Evolutionary conservation across 78 protist species (phyloP).

Genomic region (Polysphondylium violaceum): DNA sequence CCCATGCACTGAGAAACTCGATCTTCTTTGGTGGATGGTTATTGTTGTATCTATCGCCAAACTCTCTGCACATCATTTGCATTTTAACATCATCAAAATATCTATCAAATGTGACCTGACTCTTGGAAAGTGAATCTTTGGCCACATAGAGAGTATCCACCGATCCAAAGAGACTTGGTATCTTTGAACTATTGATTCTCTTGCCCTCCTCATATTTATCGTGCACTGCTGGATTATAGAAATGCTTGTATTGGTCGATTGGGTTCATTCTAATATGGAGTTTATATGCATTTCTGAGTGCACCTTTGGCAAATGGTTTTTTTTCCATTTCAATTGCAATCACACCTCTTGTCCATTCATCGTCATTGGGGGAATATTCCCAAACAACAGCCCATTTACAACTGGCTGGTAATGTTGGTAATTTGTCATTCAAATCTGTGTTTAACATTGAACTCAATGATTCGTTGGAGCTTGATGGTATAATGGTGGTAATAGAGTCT

Average conservation of each 20-base stretch:
- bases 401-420: constrained; percentile 28
- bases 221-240: constrained; percentile 5
- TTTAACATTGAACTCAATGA: too few relatives aligned
- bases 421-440: not conserved
- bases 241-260: constrained; percentile 5
- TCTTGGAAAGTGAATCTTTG: constrained; percentile 38
- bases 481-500: not conserved
- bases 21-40: constrained; percentile 80
- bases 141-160: constrained; percentile 56
- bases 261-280: constrained; percentile 17
- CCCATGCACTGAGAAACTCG: constrained; percentile 77
- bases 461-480: not conserved
- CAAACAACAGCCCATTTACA: constrained; percentile 62
- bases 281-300: constrained; percentile 59
- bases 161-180: constrained; percentile 19
- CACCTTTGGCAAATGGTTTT: constrained; percentile 70
- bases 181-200: constrained; percentile 5
- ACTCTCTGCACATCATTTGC: constrained; percentile 83
- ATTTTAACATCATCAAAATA: constrained; percentile 84
- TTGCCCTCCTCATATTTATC: constrained; percentile 37
- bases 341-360: constrained; percentile 64
- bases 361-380: constrained; percentile 54
- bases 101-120: constrained; percentile 2
- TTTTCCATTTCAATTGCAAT: constrained; percentile 48
- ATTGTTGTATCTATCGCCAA: constrained; percentile 50